Evolutionary conservation across 768 basidiomycete genomes (phyloP), one percentile per base, ranked within the genome.

Genomic region (Trametopsis cervina): DNA sequence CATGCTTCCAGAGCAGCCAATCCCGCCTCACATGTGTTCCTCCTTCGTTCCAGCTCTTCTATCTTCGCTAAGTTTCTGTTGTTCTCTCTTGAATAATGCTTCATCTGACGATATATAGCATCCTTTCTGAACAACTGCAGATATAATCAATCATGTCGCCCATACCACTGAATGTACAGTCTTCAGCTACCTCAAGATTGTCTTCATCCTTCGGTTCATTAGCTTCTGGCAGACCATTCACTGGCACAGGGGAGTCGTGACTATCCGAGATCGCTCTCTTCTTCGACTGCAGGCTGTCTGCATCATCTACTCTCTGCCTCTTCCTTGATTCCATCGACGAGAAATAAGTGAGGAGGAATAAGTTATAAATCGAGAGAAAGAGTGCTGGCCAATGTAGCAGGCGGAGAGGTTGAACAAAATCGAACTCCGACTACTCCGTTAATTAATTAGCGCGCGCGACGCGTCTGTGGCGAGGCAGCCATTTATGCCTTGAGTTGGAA

Each of bases 51-150:
- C 17, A 64, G 38, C 17, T 64, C 62, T 47, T 54, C 58, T 9
- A 62, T 58, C 13, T 54, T 58, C 12, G 53, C 51, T 44, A 58
- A 54, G 33, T 53, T 62, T 45, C 59, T 53, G 46, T 64, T 60
- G 39, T 60, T 55, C 53, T 62, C 62, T n/a, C 62, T 47, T n/a
- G 61, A 58, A 29, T 64, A 64, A 29, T 64, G 52, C 53, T 57
- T 62, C 62, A 64, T 64, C 20, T 60, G 52, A 41, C 62, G 50
- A 41, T 54, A 64, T 13, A 64, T 62, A n/a, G 62, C 62, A 39
- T 64, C 62, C 46, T 64, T 64, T 21, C 62, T 56, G 49, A 64
- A 64, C 37, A 55, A 27, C 62, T 64, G 25, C 17, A 38, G 4
- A 11, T n/a, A 46, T 39, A 6, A 22, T 42, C 5, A 29, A 18